phyloP scores from a whole-genome alignment of 768 basidiomycete genomes.

The Pleurotus giganteus region DNA sequence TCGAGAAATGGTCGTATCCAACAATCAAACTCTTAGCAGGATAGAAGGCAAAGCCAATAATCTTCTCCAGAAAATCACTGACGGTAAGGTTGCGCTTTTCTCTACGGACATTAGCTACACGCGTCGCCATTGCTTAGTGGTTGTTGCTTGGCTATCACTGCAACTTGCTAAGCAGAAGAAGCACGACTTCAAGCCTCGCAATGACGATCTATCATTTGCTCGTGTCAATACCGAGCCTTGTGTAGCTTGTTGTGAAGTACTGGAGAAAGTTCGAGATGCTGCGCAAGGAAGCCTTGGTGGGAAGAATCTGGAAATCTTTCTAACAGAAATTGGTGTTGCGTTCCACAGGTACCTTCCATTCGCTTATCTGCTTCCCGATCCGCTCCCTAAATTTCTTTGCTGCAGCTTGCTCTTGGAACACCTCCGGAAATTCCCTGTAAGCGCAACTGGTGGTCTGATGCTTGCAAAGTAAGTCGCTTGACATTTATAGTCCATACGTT shows the following conservation, averaged over 20 bases:
- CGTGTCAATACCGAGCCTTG: constrained; percentile 95
- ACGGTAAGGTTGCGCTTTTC: constrained; percentile 50
- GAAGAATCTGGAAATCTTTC: constrained; percentile 88
- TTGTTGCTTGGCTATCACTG: constrained; percentile 69
- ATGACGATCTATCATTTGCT: constrained; percentile 94
- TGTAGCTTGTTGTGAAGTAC: constrained; percentile 74
- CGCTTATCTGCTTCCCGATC: neutral
- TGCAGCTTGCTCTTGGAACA: constrained; percentile 87
- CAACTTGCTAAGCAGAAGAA: constrained; percentile 92
- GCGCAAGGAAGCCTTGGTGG: constrained; percentile 80
- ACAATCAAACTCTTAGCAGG: constrained; percentile 81
- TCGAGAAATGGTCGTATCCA: constrained; percentile 91
- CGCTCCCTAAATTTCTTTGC: constrained; percentile 7
- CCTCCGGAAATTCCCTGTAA: constrained; percentile 93
- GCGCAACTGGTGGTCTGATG: constrained; percentile 95
- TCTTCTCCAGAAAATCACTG: constrained; percentile 77
- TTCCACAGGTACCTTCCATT: constrained; percentile 78
- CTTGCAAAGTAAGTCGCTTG: constrained; percentile 79
- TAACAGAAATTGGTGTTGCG: constrained; percentile 90
- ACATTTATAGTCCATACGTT: neutral
- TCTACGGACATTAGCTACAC: neutral
- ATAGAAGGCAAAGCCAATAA: constrained; percentile 82
- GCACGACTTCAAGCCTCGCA: constrained; percentile 94
- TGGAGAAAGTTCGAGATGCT: constrained; percentile 79
- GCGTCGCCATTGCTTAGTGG: constrained; percentile 38